Conservation (phyloP, 495 filamentous ascomycete genomes). For the Annulohypoxylon moriforme region DNA sequence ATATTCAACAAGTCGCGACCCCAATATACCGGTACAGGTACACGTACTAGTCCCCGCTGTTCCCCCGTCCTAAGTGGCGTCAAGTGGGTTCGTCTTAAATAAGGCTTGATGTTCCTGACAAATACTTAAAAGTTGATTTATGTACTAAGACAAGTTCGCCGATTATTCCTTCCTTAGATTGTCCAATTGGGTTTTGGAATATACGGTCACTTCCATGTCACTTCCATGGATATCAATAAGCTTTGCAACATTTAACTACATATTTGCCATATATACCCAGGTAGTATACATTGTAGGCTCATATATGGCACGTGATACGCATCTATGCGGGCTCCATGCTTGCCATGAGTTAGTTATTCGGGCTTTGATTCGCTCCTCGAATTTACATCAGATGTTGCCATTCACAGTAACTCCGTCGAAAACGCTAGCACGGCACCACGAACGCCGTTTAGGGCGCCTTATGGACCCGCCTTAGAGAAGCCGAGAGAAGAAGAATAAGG, state of each 20-base stretch:
- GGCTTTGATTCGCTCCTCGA: conserved; percentile 22
- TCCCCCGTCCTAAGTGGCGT: neutral
- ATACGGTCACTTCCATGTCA: no score
- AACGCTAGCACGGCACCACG: neutral
- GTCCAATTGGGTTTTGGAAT: neutral
- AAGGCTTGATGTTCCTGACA: conserved; percentile 1
- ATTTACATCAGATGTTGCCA: conserved; percentile 39
- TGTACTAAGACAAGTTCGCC: neutral
- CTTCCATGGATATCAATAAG: no score
- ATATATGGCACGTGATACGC: neutral
- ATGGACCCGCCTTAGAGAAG: conserved; percentile 35
- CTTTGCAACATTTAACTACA: neutral
- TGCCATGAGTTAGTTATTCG: neutral
- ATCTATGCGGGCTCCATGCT: conserved; percentile 18
- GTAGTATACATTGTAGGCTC: neutral
- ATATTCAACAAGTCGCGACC: neutral
- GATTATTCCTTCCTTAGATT: neutral
- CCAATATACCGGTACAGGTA: neutral
- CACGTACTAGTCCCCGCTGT: neutral
- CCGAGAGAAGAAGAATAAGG: conserved; percentile 33
- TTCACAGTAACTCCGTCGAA: conserved; percentile 11
- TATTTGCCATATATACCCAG: neutral
- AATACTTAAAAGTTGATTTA: neutral
- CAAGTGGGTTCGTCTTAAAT: conserved; percentile 4
- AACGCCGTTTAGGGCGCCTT: conserved; percentile 22